Evolutionary conservation across 352 stramenopile genomes (phyloP).

Genomic region (Pythium graminicola): DNA sequence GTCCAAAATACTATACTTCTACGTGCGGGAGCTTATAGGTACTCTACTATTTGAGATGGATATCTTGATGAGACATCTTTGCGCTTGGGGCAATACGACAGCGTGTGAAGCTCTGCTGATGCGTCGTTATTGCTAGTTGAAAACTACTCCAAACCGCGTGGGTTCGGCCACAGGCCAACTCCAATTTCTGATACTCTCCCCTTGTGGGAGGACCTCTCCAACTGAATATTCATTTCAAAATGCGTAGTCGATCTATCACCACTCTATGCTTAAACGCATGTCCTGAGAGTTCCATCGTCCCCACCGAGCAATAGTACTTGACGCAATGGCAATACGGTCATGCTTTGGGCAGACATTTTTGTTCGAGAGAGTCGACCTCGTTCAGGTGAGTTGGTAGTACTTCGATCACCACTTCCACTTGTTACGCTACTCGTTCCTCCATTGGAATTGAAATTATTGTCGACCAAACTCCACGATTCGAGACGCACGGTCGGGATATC

Average conservation of each 20-base stretch:
- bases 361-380: slow-evolving; percentile 36
- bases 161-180: slow-evolving; percentile 82
- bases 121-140: slow-evolving; percentile 94
- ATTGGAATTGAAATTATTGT: slow-evolving; percentile 18
- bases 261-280: slow-evolving; percentile 16
- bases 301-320: slow-evolving; percentile 54
- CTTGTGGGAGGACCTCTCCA: slow-evolving; percentile 36
- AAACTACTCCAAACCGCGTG: slow-evolving; percentile 92
- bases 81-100: slow-evolving; percentile 92
- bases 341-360: slow-evolving; percentile 31
- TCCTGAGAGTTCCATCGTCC: slow-evolving; percentile 57
- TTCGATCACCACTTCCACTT: not conserved
- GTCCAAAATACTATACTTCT: slow-evolving; percentile 8
- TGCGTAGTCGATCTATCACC: too few species aligned
- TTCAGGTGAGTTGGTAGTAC: slow-evolving; percentile 10
- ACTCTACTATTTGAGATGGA: slow-evolving; percentile 13
- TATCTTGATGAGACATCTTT: slow-evolving; percentile 48
- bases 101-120: slow-evolving; percentile 91
- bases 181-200: slow-evolving; percentile 89
- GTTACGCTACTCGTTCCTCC: not conserved
- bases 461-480: slow-evolving; percentile 46
- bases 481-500: slow-evolving; percentile 27
- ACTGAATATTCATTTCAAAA: not conserved
- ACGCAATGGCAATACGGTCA: slow-evolving; percentile 48
- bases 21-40: slow-evolving; percentile 21